Percentiles rank a stretch among this genome's conserved stretches.
Evolutionary conservation across 202 grass and related monocot genomes (phyloP).

Genomic region (Alloteropsis angusta): DNA sequence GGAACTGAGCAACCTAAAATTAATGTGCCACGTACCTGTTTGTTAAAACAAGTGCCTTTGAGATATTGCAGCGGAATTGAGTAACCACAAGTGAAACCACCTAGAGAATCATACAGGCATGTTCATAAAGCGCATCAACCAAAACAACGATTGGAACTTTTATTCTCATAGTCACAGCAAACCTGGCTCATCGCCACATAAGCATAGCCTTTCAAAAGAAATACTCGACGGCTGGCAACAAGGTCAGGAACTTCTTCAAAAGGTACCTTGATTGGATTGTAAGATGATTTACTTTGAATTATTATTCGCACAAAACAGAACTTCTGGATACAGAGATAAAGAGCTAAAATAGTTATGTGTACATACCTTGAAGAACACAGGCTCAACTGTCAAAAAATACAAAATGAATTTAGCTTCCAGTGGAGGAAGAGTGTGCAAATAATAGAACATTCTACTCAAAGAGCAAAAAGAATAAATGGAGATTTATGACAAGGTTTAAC

Average conservation of each 20-base stretch:
- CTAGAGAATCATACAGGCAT: constrained; percentile 36
- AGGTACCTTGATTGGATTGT: constrained; percentile 54
- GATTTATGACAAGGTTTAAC: not conserved
- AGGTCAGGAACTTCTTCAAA: constrained; percentile 97
- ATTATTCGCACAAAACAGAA: constrained; percentile 4
- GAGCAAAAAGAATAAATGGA: not conserved
- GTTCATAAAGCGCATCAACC: constrained; percentile 3
- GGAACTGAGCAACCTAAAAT: constrained; percentile 1
- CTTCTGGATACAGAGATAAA: not conserved
- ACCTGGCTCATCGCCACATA: constrained; percentile 98
- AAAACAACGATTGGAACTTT: not conserved
- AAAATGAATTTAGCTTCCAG: constrained; percentile 22
- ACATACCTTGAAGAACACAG: constrained; percentile 79
- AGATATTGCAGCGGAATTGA: constrained; percentile 88
- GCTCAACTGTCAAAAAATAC: constrained; percentile 59
- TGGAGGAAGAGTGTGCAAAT: not conserved
- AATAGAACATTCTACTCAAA: constrained; percentile 4
- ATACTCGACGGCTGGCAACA: constrained; percentile 61
- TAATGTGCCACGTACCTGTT: constrained; percentile 47
- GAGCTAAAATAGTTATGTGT: not conserved
- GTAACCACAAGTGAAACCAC: constrained; percentile 90
- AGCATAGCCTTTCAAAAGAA: constrained; percentile 86
- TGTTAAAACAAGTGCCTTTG: constrained; percentile 85
- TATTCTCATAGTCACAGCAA: not conserved
- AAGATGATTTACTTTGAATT: constrained; percentile 1